Percentiles rank a stretch among this genome's conserved stretches.
Conservation (phyloP, 371 early-diverging fungal genomes). For the Nematocida sp. region DNA sequence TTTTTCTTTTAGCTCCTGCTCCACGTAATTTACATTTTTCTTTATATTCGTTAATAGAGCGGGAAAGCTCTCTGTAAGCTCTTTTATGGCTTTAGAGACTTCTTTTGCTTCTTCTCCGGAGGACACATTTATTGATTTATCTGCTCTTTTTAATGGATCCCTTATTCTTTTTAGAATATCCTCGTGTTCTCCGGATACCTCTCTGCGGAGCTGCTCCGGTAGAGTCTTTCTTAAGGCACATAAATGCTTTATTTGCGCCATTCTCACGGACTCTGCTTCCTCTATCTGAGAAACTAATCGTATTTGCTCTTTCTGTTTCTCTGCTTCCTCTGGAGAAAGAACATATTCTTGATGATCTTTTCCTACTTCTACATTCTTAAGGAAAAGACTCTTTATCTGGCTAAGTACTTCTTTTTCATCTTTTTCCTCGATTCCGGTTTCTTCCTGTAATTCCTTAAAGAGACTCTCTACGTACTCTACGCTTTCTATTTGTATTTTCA, state of each 20-base stretch:
- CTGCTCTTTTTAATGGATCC: background rate
- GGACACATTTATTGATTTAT: background rate
- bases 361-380: conserved; percentile 51
- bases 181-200: background rate
- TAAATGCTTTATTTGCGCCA: background rate
- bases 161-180: background rate
- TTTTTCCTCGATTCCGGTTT: background rate
- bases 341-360: conserved; percentile 7
- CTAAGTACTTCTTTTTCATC: conserved; percentile 31
- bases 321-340: conserved; percentile 11
- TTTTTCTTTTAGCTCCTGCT: conserved; percentile 48
- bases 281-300: conserved; percentile 18
- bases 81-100: conserved; percentile 4
- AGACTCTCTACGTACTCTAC: conserved; percentile 23
- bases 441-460: conserved; percentile 21
- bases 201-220: conserved; percentile 5
- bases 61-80: conserved; percentile 18
- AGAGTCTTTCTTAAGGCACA: conserved; percentile 26
- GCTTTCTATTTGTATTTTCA: conserved; percentile 47
- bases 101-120: background rate
- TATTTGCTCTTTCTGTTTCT: conserved; percentile 19
- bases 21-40: conserved; percentile 11
- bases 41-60: conserved; percentile 6
- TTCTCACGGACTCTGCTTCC: conserved; percentile 19
- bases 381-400: conserved; percentile 39